These are phyloP conservation scores for Zychaea mexicana DNA, from an alignment of 371 early-diverging fungal genomes.

Conservation along the genomic window DNA sequence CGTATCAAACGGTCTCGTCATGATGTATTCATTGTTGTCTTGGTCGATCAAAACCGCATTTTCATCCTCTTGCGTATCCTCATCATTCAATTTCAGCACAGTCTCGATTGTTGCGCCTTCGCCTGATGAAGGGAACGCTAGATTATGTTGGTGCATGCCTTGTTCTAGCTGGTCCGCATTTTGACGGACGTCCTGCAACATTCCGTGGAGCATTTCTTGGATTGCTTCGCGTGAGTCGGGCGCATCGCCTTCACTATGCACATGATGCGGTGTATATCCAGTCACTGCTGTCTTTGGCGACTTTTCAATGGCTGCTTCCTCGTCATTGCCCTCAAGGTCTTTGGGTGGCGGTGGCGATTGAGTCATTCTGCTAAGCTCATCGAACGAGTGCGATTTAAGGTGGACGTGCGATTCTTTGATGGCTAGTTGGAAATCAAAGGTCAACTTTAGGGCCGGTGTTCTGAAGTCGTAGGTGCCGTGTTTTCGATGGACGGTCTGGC, in stretches of 20 bases:
- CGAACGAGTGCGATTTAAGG: conserved; percentile 22
- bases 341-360: neutral
- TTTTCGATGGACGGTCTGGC: conserved; percentile 23
- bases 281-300: neutral
- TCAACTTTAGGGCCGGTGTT: conserved; percentile 42
- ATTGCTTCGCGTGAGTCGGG: conserved; percentile 30
- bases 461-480: conserved; percentile 35
- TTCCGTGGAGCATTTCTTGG: conserved; percentile 36
- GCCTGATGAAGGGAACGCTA: conserved; percentile 19
- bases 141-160: conserved; percentile 44
- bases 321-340: neutral
- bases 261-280: conserved; percentile 19
- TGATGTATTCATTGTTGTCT: conserved; percentile 58
- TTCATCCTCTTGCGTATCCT: conserved; percentile 16
- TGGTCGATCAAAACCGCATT: conserved; percentile 45
- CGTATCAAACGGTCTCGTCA: conserved; percentile 56
- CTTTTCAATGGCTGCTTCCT: neutral
- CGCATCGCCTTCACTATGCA: conserved; percentile 14
- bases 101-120: conserved; percentile 48
- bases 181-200: conserved; percentile 53
- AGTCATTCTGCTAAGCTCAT: conserved; percentile 6
- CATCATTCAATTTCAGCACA: conserved; percentile 34
- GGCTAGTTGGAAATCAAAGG: conserved; percentile 49
- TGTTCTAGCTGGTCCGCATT: conserved; percentile 51
- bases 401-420: conserved; percentile 43